phyloP scores from a whole-genome alignment of 2,329 filamentous ascomycete species.

The Dichotomopilus funicola region DNA sequence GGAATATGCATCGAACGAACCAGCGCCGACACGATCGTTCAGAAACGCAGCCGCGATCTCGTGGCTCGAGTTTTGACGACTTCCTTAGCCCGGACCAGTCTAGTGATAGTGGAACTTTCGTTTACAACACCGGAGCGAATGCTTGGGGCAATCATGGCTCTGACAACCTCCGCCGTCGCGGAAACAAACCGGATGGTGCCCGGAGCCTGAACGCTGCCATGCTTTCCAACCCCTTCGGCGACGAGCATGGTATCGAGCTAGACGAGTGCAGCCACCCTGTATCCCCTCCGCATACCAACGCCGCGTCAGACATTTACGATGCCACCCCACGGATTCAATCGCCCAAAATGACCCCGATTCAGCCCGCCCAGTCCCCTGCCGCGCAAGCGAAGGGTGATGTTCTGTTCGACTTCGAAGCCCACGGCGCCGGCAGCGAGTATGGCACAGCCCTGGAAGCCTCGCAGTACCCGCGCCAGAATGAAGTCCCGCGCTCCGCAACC shows the following conservation, averaged over 20 bases:
- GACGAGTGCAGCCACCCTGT: slow-evolving; percentile 38
- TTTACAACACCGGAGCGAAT: slow-evolving; percentile 53
- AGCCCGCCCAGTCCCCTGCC: slow-evolving; percentile 5
- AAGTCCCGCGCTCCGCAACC: not conserved
- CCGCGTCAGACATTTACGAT: slow-evolving; percentile 48
- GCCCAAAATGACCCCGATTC: not conserved
- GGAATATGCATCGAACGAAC: slow-evolving; percentile 52
- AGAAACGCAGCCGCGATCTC: slow-evolving; percentile 16
- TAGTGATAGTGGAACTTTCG: slow-evolving; percentile 49
- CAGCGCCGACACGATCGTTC: slow-evolving; percentile 36
- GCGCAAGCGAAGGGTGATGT: slow-evolving; percentile 13
- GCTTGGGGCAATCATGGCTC: slow-evolving; percentile 30
- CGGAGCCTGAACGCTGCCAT: slow-evolving; percentile 41
- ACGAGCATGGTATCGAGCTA: slow-evolving; percentile 47
- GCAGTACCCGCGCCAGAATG: not conserved
- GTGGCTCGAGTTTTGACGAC: slow-evolving; percentile 50
- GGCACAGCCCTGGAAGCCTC: slow-evolving; percentile 3
- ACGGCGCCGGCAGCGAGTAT: slow-evolving; percentile 12
- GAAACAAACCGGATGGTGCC: slow-evolving; percentile 36
- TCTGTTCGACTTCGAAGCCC: slow-evolving; percentile 21
- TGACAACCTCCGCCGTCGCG: slow-evolving; percentile 43
- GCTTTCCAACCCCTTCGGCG: slow-evolving; percentile 54
- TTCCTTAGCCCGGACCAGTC: slow-evolving; percentile 46
- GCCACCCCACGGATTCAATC: slow-evolving; percentile 42
- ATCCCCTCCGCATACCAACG: slow-evolving; percentile 41